These are phyloP conservation scores for Colletotrichum sp. DNA, from an alignment of 2,329 filamentous ascomycete species.

Conservation along the genomic window DNA sequence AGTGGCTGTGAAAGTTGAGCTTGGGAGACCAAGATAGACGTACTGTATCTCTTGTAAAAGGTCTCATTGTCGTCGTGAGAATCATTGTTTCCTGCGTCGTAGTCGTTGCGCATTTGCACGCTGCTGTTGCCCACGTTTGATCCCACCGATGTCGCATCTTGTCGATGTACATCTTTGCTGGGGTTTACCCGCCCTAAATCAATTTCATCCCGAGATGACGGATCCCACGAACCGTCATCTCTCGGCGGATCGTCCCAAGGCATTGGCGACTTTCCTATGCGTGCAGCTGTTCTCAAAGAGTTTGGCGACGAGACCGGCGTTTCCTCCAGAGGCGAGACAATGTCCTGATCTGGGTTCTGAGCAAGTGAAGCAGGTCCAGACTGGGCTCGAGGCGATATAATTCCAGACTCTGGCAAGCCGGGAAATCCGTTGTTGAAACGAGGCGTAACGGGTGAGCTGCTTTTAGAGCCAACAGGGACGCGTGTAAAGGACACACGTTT, in stretches of 20 bases:
- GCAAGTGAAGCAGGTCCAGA: not conserved
- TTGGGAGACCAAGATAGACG: not conserved
- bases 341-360: not conserved
- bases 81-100: not conserved
- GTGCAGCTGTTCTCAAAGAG: not conserved
- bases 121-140: not conserved
- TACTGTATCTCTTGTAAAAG: constrained; percentile 36
- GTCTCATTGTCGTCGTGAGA: constrained; percentile 26
- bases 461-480: constrained; percentile 20
- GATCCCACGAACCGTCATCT: not conserved
- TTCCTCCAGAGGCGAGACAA: constrained; percentile 6
- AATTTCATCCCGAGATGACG: not conserved
- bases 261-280: not conserved
- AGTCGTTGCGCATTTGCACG: not conserved
- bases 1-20: not conserved
- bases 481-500: not conserved
- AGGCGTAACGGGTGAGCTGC: not conserved
- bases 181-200: not conserved
- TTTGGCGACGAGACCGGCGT: not conserved
- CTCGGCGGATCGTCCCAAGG: constrained; percentile 16
- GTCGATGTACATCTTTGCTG: not conserved
- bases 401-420: not conserved
- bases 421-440: not conserved
- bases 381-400: not conserved
- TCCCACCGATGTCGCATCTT: not conserved